Evolutionary conservation across 192 early-diverging fungal species (phyloP).

Genomic region (Cladochytrium replicatum): DNA sequence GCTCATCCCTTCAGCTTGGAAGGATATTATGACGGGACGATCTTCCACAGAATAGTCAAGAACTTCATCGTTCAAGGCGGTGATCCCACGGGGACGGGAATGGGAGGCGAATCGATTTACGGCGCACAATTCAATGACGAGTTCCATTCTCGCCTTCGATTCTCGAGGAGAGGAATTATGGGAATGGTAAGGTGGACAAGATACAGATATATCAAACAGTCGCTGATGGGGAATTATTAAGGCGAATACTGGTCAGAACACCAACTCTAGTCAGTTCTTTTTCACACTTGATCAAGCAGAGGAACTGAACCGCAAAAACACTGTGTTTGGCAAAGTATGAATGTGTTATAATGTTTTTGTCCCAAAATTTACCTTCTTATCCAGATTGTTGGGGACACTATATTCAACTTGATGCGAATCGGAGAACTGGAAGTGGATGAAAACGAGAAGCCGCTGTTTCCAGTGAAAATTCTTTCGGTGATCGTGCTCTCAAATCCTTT

Average conservation of each 20-base stretch:
- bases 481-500: slow-evolving; percentile 82
- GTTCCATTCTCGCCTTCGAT: slow-evolving; percentile 86
- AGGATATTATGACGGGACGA: slow-evolving; percentile 78
- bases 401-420: slow-evolving; percentile 86
- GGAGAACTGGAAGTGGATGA: slow-evolving; percentile 69
- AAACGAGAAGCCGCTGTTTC: slow-evolving; percentile 70
- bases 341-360: slow-evolving; percentile 7
- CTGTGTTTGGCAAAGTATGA: slow-evolving; percentile 80
- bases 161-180: slow-evolving; percentile 73
- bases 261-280: slow-evolving; percentile 90
- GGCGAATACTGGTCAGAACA: slow-evolving; percentile 71
- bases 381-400: slow-evolving; percentile 76
- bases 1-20: slow-evolving; percentile 44
- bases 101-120: slow-evolving; percentile 81
- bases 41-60: slow-evolving; percentile 85
- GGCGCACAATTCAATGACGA: slow-evolving; percentile 75
- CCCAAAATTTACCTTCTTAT: background rate
- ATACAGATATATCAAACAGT: background rate
- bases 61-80: slow-evolving; percentile 91
- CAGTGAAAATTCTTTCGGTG: slow-evolving; percentile 50
- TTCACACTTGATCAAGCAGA: slow-evolving; percentile 77
- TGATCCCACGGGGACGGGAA: slow-evolving; percentile 77
- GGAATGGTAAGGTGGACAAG: slow-evolving; percentile 44
- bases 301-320: slow-evolving; percentile 81
- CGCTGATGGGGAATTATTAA: background rate